phyloP scores from a whole-genome alignment of 345 rosid species.

The Hibiscus mutabilis region DNA sequence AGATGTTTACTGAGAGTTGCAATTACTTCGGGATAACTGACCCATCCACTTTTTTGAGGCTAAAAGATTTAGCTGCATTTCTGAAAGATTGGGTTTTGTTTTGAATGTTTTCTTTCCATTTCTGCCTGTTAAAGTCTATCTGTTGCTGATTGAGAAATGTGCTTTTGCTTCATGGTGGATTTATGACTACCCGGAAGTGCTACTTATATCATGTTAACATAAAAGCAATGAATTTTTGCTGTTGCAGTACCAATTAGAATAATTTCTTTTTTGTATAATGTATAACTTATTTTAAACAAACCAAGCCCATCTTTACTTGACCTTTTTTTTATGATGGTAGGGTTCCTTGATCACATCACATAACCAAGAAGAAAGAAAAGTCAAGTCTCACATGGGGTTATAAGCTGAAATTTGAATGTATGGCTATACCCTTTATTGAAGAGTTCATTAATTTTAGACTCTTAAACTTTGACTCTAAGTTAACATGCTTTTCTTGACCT shows the following conservation, averaged over 20 bases:
- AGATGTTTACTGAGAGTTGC: neutral
- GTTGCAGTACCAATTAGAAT: too few relatives aligned
- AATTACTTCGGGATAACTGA: neutral
- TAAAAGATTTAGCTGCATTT: too few relatives aligned
- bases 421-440: too few relatives aligned
- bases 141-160: neutral
- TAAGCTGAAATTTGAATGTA: too few relatives aligned
- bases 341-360: neutral
- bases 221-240: too few relatives aligned
- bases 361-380: neutral
- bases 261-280: too few relatives aligned
- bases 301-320: neutral
- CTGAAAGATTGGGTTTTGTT: too few relatives aligned
- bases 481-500: neutral
- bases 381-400: neutral
- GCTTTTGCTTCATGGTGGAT: neutral
- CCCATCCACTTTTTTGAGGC: too few relatives aligned
- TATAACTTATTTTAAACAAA: too few relatives aligned
- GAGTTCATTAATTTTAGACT: too few relatives aligned
- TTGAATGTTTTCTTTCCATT: neutral
- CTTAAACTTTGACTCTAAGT: too few relatives aligned
- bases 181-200: neutral
- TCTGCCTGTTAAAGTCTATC: neutral
- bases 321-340: neutral
- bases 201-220: too few relatives aligned